phyloP scores from a whole-genome alignment of 2,329 filamentous ascomycete species.

The Monilinia aucupariae region DNA sequence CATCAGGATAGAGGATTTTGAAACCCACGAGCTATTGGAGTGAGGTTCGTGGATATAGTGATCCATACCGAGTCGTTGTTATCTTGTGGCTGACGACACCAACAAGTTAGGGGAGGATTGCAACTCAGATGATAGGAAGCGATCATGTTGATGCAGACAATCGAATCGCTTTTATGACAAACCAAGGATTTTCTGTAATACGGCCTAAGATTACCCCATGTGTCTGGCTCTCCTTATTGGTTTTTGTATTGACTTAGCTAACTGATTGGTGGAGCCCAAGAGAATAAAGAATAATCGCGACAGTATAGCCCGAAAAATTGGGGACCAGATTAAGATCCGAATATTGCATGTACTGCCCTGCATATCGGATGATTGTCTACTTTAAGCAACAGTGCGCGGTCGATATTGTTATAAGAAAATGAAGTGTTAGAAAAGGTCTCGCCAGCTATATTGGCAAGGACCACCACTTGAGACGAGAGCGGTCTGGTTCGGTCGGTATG shows the following conservation, averaged over 20 bases:
- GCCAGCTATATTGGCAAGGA: not conserved
- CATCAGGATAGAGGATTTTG: not conserved
- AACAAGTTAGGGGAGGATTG: not conserved
- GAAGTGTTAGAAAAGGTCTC: not conserved
- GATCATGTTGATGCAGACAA: not conserved
- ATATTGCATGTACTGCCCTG: conserved; percentile 2
- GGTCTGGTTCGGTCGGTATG: not conserved
- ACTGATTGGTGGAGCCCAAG: not conserved
- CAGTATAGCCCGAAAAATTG: conserved; percentile 7
- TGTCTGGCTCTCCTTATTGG: not conserved
- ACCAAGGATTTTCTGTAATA: conserved; percentile 7
- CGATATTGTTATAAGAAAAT: not conserved
- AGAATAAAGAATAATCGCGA: not conserved
- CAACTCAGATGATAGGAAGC: not conserved
- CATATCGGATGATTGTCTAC: not conserved
- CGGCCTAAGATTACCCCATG: conserved; percentile 11
- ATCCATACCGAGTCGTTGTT: not conserved
- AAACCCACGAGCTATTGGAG: not conserved
- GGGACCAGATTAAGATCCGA: not conserved
- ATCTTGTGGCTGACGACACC: conserved; percentile 4
- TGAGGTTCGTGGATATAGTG: not conserved
- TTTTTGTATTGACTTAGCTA: not conserved
- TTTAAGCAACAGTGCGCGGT: not conserved
- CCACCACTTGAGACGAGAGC: not conserved
- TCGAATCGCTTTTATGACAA: not conserved